A percentile compares a stretch with the other conserved stretches of the same genome.
Evolutionary conservation across 345 rosid species (phyloP).

Genomic region (Clausena lansium): DNA sequence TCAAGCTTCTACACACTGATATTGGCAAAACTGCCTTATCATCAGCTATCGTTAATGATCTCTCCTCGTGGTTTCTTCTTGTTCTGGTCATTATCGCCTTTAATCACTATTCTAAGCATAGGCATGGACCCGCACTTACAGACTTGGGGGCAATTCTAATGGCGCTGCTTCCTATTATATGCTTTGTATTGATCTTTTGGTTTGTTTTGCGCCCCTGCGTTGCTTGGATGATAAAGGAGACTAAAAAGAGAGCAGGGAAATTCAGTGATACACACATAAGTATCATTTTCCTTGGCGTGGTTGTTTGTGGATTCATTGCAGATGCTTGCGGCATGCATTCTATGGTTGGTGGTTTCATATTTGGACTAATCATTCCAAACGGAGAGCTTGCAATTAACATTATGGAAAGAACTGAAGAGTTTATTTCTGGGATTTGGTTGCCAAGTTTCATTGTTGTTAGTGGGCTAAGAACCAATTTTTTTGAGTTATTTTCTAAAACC

Average conservation of each 20-base stretch:
- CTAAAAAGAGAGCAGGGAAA: slow-evolving; percentile 19
- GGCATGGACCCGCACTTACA: not conserved
- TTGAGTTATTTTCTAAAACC: not conserved
- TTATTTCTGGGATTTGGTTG: slow-evolving; percentile 41
- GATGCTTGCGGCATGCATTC: slow-evolving; percentile 55
- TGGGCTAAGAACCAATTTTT: slow-evolving; percentile 36
- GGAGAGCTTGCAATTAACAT: slow-evolving; percentile 36
- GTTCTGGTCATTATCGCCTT: slow-evolving; percentile 23
- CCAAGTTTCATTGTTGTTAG: slow-evolving; percentile 45
- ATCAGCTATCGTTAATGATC: slow-evolving; percentile 46
- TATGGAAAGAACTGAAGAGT: slow-evolving; percentile 45
- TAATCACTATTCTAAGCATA: not conserved
- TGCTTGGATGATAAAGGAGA: slow-evolving; percentile 32
- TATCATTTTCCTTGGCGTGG: slow-evolving; percentile 41
- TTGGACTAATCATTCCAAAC: slow-evolving; percentile 58
- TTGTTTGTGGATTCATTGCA: slow-evolving; percentile 41
- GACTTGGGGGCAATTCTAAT: not conserved
- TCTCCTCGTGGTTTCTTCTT: slow-evolving; percentile 51
- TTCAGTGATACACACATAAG: slow-evolving; percentile 39
- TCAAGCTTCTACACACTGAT: slow-evolving; percentile 68
- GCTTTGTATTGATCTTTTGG: slow-evolving; percentile 32
- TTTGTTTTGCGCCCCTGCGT: slow-evolving; percentile 45
- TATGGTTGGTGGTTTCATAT: slow-evolving; percentile 58
- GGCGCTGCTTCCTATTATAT: slow-evolving; percentile 10
- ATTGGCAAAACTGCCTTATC: slow-evolving; percentile 52